phyloP scores from a whole-genome alignment of 805 yeast species.

The Yarrowia keelungensis region DNA sequence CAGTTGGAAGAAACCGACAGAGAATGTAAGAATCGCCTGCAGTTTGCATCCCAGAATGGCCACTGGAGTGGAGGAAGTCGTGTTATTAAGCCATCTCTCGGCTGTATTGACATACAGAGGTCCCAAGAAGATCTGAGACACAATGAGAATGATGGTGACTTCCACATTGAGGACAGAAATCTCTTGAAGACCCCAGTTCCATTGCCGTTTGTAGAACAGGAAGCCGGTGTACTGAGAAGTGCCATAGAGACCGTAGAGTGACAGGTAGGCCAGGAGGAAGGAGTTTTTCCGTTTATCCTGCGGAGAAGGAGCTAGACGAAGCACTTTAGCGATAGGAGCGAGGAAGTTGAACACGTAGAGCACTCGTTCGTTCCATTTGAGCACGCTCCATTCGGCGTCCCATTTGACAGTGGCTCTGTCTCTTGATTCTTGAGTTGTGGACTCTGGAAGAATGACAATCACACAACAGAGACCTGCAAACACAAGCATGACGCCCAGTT shows the following conservation, averaged over 20 bases:
- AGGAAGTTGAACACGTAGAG: neutral
- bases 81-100: constrained; percentile 13
- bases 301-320: constrained; percentile 8
- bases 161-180: constrained; percentile 10
- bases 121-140: constrained; percentile 18
- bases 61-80: constrained; percentile 23
- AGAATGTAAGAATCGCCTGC: neutral
- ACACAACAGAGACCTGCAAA: constrained; percentile 30
- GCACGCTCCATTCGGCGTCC: constrained; percentile 18
- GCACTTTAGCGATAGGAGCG: neutral
- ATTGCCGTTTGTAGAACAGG: constrained; percentile 23
- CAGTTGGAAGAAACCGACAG: constrained; percentile 1
- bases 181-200: constrained; percentile 33
- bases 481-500: constrained; percentile 14
- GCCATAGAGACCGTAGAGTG: constrained; percentile 5
- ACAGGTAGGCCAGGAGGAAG: constrained; percentile 12
- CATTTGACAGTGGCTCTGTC: constrained; percentile 24
- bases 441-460: constrained; percentile 17
- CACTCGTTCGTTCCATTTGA: neutral
- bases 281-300: constrained; percentile 1
- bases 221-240: constrained; percentile 29
- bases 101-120: constrained; percentile 19
- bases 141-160: constrained; percentile 9
- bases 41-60: constrained; percentile 30
- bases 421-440: constrained; percentile 9